Base-by-base conservation (phyloP, 2,329 filamentous ascomycete genomes). In the Mycosphaerella sp. region DNA sequence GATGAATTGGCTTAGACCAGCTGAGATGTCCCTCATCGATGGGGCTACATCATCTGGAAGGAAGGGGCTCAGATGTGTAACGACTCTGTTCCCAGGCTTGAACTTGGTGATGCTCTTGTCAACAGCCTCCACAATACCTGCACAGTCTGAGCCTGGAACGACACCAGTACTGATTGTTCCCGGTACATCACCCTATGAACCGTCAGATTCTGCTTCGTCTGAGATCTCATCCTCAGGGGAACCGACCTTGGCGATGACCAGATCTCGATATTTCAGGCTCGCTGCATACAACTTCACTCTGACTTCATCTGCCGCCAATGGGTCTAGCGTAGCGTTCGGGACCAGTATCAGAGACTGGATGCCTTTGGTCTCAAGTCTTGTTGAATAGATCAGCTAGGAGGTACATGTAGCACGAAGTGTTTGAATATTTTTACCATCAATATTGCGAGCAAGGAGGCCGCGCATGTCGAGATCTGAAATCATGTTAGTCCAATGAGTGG, bases 31-130 rank as follows among this genome's bases (percentile, higher is more conserved):
- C 9, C 40, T 36, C 42, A 58, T 45, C 10, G 45, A 40, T 36
- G 51, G 56, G 45, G 52, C 13, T 12, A 48, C 21, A 35, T 44
- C 37, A 28, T 55, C 48, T 6, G 45, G 13, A n/a, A 47, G 21
- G 6, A 21, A 30, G 2, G 49, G 50, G 2, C 39, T 45, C 30
- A 59, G 30, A 41, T 58, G 55, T 27, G 59, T 59, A 2, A 58
- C 75, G 1, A 82, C 78, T 13, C 77, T 73, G 62, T 82, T 78
- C 16, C 79, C 79, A 0, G 68, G 66, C 52, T 74, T 74, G 71
- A 82, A 82, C 56, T 80, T 78, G 50, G 65, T 73, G 1, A 83
- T 79, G 27, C 75, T 72, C 30, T 68, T 61, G 14, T 80, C 80
- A 17, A 81, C 75, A 43, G 72, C 69, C 56, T 79, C 72, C n/a